Conservation (phyloP, 2,329 filamentous ascomycete genomes). For the Oidium heveae region DNA sequence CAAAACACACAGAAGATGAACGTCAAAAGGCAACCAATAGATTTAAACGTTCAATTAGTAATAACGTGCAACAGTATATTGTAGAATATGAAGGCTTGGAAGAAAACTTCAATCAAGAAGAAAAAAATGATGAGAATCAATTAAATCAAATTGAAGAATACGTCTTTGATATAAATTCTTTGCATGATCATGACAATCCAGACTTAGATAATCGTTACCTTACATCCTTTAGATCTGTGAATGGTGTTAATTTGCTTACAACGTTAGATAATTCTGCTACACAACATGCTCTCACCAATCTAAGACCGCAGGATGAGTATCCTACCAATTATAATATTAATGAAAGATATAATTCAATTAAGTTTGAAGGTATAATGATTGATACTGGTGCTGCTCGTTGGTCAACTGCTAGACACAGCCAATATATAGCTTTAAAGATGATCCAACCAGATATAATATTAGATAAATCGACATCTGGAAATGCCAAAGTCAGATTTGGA, state of each 20-base stretch:
- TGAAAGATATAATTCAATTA: neutral
- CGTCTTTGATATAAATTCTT: neutral
- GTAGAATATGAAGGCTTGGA: neutral
- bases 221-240: neutral
- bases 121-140: neutral
- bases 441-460: neutral
- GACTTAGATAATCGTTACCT: neutral
- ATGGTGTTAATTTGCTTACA: neutral
- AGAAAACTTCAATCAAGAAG: no score
- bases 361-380: neutral
- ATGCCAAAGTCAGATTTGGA: neutral
- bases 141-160: neutral
- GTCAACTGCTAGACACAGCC: neutral
- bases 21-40: neutral
- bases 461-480: neutral
- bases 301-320: neutral
- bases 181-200: neutral
- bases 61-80: neutral
- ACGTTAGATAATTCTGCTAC: neutral
- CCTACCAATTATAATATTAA: neutral
- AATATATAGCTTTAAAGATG: neutral
- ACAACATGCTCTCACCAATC: neutral
- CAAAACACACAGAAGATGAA: neutral
- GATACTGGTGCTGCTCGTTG: neutral
- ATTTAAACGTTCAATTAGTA: neutral